A percentile compares a stretch with the other conserved stretches of the same genome.
phyloP scores from a whole-genome alignment of 768 basidiomycete genomes.

The Hygrocybe coccinea region DNA sequence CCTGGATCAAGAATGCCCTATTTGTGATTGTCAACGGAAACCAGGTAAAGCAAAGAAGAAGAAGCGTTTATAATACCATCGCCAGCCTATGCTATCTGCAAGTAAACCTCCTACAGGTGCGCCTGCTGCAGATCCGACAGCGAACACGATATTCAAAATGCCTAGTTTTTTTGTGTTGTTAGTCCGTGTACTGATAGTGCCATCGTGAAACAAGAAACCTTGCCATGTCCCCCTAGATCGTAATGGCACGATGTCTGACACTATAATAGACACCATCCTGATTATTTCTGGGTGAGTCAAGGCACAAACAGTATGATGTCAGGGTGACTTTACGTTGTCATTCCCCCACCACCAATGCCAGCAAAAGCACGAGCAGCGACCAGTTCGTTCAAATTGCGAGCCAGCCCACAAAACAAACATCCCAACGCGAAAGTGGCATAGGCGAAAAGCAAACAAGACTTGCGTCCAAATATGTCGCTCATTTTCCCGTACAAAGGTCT shows the following conservation, averaged over 20 bases:
- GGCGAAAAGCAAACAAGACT: slow-evolving; percentile 51
- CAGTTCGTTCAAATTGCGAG: slow-evolving; percentile 50
- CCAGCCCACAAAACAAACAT: slow-evolving; percentile 48
- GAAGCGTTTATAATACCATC: slow-evolving; percentile 49
- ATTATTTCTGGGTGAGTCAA: background rate
- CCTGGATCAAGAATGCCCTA: slow-evolving; percentile 58
- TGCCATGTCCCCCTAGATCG: slow-evolving; percentile 64
- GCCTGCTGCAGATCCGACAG: slow-evolving; percentile 52
- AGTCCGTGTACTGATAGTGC: background rate
- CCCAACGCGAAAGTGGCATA: slow-evolving; percentile 53
- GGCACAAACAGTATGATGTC: background rate
- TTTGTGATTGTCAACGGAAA: background rate
- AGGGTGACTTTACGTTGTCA: slow-evolving; percentile 47
- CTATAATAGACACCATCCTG: slow-evolving; percentile 58
- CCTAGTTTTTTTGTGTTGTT: slow-evolving; percentile 27
- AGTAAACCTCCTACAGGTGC: slow-evolving; percentile 62
- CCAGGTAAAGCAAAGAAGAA: background rate
- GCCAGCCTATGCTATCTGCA: slow-evolving; percentile 62
- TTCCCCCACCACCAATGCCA: slow-evolving; percentile 59
- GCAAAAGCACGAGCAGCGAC: slow-evolving; percentile 50
- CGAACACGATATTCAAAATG: slow-evolving; percentile 55
- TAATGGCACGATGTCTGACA: slow-evolving; percentile 62
- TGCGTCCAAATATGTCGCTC: slow-evolving; percentile 63
- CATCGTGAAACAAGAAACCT: slow-evolving; percentile 32
- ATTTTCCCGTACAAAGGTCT: slow-evolving; percentile 63